These are phyloP conservation scores for Cruciata laevipes DNA, from an alignment of 257 asterid species.

Conservation along the genomic window DNA sequence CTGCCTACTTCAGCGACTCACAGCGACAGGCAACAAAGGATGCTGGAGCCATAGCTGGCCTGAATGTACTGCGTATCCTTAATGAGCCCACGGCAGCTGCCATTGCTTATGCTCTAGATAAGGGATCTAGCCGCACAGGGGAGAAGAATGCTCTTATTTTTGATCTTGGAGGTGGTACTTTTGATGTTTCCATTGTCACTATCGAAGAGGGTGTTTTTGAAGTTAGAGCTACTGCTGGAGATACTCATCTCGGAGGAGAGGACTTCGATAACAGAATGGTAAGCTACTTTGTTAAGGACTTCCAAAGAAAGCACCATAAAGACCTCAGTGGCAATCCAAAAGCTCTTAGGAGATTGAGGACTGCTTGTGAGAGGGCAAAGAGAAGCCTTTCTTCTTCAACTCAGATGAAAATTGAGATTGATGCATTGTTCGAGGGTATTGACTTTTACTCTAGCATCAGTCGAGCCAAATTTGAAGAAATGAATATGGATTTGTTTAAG, in stretches of 20 bases:
- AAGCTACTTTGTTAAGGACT: constrained; percentile 19
- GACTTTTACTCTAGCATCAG: constrained; percentile 26
- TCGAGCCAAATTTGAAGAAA: constrained; percentile 23
- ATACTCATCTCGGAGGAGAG: constrained; percentile 28
- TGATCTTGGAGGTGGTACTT: constrained; percentile 27
- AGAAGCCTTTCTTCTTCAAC: constrained; percentile 27
- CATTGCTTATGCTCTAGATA: constrained; percentile 23
- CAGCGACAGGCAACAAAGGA: constrained; percentile 23
- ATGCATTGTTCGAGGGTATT: constrained; percentile 29
- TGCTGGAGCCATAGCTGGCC: constrained; percentile 17
- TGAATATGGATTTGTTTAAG: constrained; percentile 23
- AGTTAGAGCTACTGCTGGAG: constrained; percentile 25
- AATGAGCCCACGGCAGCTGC: constrained; percentile 26
- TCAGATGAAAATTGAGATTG: constrained; percentile 27
- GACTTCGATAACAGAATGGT: constrained; percentile 25
- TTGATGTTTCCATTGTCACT: constrained; percentile 23
- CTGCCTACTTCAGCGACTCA: constrained; percentile 20
- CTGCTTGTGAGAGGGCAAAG: constrained; percentile 18
- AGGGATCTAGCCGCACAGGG: constrained; percentile 13
- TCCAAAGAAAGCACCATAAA: constrained; percentile 30
- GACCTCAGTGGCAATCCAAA: constrained; percentile 24
- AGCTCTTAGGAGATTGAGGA: constrained; percentile 30
- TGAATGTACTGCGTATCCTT: constrained; percentile 15
- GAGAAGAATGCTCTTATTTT: constrained; percentile 20
- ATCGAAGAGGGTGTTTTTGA: constrained; percentile 24